Conservation (phyloP, 2,329 filamentous ascomycete genomes). For the Triangularia verruculosa region DNA sequence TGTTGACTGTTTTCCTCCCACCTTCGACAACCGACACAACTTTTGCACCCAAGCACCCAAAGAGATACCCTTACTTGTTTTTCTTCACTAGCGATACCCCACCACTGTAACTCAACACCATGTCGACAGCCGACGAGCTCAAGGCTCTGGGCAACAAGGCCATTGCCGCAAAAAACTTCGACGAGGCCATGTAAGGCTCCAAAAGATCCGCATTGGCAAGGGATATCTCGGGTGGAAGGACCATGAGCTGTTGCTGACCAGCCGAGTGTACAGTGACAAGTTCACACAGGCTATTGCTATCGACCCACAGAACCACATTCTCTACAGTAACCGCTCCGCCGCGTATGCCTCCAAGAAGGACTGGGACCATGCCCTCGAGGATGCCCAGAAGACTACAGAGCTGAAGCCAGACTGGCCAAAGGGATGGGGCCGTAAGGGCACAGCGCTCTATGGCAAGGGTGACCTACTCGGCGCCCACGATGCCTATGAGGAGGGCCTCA, state of each 20-base stretch:
- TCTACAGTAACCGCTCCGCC: conserved; percentile 95
- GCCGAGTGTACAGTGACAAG: conserved; percentile 63
- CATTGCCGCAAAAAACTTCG: conserved; percentile 95
- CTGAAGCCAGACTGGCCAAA: conserved; percentile 98
- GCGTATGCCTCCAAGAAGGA: conserved; percentile 85
- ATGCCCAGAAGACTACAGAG: conserved; percentile 90
- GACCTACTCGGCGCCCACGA: conserved; percentile 83
- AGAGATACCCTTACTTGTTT: conserved; percentile 1
- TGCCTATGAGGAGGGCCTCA: conserved; percentile 91
- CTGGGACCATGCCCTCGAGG: conserved; percentile 77
- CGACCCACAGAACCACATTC: conserved; percentile 87
- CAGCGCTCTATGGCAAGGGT: conserved; percentile 81
- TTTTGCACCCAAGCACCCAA: not conserved
- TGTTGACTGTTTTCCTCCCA: not conserved
- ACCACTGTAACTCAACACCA: conserved; percentile 30
- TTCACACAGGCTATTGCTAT: conserved; percentile 91
- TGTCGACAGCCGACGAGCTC: conserved; percentile 70
- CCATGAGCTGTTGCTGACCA: conserved; percentile 19
- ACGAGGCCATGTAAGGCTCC: conserved; percentile 80
- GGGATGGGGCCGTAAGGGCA: conserved; percentile 90
- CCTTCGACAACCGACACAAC: not conserved
- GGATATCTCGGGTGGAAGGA: not conserved
- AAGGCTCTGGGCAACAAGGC: conserved; percentile 99
- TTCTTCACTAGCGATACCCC: not conserved
- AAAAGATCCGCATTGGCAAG: not conserved